A percentile compares a stretch with the other conserved stretches of the same genome.
Conservation (phyloP, 1,139 yeast species). For the Protomyces gravidus region DNA sequence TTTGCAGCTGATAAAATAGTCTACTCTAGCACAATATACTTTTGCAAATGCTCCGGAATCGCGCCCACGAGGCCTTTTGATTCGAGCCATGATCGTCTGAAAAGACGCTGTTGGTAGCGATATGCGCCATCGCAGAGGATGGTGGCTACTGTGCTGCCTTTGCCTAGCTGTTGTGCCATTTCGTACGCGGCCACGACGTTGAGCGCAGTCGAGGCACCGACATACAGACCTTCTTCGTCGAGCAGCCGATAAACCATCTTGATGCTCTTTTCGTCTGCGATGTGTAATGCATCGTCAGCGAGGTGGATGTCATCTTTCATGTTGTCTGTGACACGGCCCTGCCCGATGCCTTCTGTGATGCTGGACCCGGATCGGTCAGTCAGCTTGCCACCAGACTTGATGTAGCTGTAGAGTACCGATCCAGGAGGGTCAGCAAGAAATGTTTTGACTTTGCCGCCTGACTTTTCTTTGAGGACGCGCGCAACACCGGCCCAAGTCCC, state of each 20-base stretch:
- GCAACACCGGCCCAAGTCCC: slow-evolving; percentile 85
- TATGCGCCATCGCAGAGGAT: slow-evolving; percentile 54
- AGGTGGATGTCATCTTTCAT: slow-evolving; percentile 67
- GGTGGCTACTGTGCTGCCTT: slow-evolving; percentile 77
- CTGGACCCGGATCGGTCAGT: slow-evolving; percentile 70
- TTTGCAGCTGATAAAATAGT: slow-evolving; percentile 39
- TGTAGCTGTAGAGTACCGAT: slow-evolving; percentile 72
- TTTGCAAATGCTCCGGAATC: slow-evolving; percentile 65
- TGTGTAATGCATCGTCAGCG: slow-evolving; percentile 67
- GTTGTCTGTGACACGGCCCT: slow-evolving; percentile 84
- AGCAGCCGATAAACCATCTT: slow-evolving; percentile 75
- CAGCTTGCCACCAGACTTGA: slow-evolving; percentile 60
- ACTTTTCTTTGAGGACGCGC: slow-evolving; percentile 63
- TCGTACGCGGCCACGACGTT: slow-evolving; percentile 78
- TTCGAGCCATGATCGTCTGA: slow-evolving; percentile 71
- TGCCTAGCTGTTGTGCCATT: slow-evolving; percentile 71
- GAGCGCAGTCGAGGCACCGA: slow-evolving; percentile 85
- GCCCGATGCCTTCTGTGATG: slow-evolving; percentile 94
- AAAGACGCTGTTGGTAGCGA: slow-evolving; percentile 47
- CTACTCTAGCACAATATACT: slow-evolving; percentile 41
- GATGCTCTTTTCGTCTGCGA: slow-evolving; percentile 70
- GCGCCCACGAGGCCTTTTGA: slow-evolving; percentile 60
- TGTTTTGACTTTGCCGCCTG: slow-evolving; percentile 55
- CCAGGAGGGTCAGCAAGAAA: slow-evolving; percentile 93
- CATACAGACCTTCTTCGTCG: slow-evolving; percentile 82